Conservation (phyloP, 1,284 basidiomycete genomes). For the Cutaneotrichosporon sp. region DNA sequence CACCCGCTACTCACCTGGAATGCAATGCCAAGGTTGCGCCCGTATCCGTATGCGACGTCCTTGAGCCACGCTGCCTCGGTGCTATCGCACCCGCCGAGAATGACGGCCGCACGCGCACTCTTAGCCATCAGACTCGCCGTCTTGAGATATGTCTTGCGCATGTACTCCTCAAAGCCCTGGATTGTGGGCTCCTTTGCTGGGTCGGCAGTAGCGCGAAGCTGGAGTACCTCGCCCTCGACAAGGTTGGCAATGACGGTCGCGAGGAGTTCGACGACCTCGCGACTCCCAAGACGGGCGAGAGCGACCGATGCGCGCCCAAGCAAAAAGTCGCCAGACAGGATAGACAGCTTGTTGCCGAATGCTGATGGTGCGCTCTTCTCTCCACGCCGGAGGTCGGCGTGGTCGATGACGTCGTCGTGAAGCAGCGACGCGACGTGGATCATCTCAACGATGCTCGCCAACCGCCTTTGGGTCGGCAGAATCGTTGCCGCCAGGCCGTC, state of each 20-base stretch:
- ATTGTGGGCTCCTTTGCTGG: conserved; percentile 45
- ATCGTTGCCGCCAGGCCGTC: conserved; percentile 33
- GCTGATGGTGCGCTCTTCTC: conserved; percentile 78
- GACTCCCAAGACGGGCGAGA: conserved; percentile 78
- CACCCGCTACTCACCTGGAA: conserved; percentile 70
- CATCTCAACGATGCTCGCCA: conserved; percentile 98
- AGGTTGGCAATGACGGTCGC: conserved; percentile 90
- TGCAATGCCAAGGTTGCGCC: conserved; percentile 84
- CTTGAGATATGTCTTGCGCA: conserved; percentile 94
- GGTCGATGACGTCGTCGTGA: conserved; percentile 94
- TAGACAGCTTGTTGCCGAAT: conserved; percentile 93
- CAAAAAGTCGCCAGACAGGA: conserved; percentile 93
- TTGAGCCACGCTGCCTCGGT: conserved; percentile 71
- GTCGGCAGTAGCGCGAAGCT: conserved; percentile 61
- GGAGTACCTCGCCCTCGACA: conserved; percentile 94
- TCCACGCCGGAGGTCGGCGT: conserved; percentile 75
- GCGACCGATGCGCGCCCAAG: conserved; percentile 88
- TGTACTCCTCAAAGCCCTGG: conserved; percentile 73
- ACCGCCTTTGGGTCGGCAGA: conserved; percentile 83
- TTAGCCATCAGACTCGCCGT: conserved; percentile 96
- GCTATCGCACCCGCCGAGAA: conserved; percentile 57
- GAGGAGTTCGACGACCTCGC: conserved; percentile 90
- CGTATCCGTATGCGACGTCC: conserved; percentile 90
- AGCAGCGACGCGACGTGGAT: conserved; percentile 94
- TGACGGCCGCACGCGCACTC: conserved; percentile 79